Conservation (phyloP, 331 rosid species). For the Dryas integrifolia region DNA sequence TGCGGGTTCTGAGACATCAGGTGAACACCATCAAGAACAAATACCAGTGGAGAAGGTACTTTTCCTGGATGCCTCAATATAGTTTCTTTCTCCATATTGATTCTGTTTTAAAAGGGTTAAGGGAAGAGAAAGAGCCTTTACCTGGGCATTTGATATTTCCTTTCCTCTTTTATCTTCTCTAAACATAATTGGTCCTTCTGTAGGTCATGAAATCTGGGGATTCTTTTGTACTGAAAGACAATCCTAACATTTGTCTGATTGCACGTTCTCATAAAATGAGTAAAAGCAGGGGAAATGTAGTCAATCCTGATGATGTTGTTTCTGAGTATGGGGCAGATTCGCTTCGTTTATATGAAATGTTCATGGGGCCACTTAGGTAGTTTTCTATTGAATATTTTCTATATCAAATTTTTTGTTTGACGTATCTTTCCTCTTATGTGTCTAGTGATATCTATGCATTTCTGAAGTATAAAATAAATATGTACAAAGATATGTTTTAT, state of each 20-base stretch:
- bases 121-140: not conserved
- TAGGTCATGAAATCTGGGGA: slow-evolving; percentile 84
- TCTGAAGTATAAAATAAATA: not conserved
- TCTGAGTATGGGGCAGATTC: slow-evolving; percentile 97
- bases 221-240: slow-evolving; percentile 79
- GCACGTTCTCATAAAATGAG: slow-evolving; percentile 96
- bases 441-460: not conserved
- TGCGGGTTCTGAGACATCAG: slow-evolving; percentile 50
- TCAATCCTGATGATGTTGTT: slow-evolving; percentile 89
- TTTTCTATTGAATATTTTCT: slow-evolving; percentile 23
- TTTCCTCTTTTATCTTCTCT: not conserved
- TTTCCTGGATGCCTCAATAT: slow-evolving; percentile 26
- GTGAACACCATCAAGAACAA: slow-evolving; percentile 55
- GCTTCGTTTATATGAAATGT: slow-evolving; percentile 96
- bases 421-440: not conserved
- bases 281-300: slow-evolving; percentile 96
- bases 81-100: not conserved
- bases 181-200: slow-evolving; percentile 12
- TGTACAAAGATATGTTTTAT: not conserved
- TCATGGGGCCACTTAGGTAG: slow-evolving; percentile 96
- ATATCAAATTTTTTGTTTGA: slow-evolving; percentile 2
- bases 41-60: slow-evolving; percentile 71
- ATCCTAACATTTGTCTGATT: slow-evolving; percentile 63
- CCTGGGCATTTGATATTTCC: slow-evolving; percentile 8
- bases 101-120: not conserved